These are phyloP conservation scores for Dendrocalamus latiflorus DNA, from an alignment of 202 grass and related monocot species.

Conservation along the genomic window DNA sequence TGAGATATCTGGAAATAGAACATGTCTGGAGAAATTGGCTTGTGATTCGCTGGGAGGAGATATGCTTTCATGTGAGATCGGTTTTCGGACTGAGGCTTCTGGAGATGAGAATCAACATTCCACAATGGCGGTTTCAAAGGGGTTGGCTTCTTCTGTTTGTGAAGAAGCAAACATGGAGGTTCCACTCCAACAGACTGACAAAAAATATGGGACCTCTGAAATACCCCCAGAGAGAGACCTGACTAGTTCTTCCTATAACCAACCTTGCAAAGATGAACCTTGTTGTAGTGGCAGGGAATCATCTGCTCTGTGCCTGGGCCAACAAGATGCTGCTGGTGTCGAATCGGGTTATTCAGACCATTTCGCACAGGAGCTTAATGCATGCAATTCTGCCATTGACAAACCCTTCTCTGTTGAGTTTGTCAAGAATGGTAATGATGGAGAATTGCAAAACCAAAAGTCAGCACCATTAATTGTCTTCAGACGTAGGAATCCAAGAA, in stretches of 20 bases:
- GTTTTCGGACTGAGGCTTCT: not conserved
- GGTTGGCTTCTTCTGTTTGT: not conserved
- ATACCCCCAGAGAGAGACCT: slow-evolving; percentile 3
- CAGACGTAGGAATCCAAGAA: slow-evolving; percentile 81
- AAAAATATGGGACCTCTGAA: slow-evolving; percentile 8
- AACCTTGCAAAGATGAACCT: not conserved
- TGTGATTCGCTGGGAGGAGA: not conserved
- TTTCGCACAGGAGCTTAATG: slow-evolving; percentile 16
- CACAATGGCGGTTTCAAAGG: not conserved
- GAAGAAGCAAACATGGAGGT: not conserved
- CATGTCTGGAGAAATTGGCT: slow-evolving; percentile 17
- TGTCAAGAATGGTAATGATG: slow-evolving; percentile 27
- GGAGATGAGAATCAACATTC: slow-evolving; percentile 21
- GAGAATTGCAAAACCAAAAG: slow-evolving; percentile 36
- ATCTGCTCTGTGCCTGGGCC: not conserved
- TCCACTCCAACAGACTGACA: not conserved
- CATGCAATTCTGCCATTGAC: slow-evolving; percentile 8
- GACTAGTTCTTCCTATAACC: not conserved
- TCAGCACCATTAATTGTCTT: slow-evolving; percentile 39
- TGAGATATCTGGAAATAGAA: not conserved
- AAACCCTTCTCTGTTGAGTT: slow-evolving; percentile 24
- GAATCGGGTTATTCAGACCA: not conserved
- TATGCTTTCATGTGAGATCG: not conserved
- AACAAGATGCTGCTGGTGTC: slow-evolving; percentile 12
- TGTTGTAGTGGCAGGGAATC: no score